These are phyloP conservation scores for Berberis thunbergii DNA, from an alignment of 164 flowering plant genomes.

Conservation along the genomic window DNA sequence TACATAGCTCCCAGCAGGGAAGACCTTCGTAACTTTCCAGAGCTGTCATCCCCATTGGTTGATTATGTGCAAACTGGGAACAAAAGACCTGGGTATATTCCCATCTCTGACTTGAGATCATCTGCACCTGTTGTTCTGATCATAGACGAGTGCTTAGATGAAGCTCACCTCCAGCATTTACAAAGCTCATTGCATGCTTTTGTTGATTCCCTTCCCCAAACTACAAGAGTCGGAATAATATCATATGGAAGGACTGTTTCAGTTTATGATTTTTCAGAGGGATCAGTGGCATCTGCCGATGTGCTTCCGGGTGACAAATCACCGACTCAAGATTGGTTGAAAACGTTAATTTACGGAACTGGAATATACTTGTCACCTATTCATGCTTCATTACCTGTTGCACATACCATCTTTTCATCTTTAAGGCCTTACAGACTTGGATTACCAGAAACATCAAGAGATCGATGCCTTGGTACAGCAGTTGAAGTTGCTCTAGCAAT, in stretches of 20 bases:
- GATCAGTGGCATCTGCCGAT: slow-evolving; percentile 84
- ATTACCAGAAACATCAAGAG: slow-evolving; percentile 77
- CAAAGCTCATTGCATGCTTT: slow-evolving; percentile 96
- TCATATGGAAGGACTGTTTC: slow-evolving; percentile 82
- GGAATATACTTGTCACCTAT: slow-evolving; percentile 83
- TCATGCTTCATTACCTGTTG: slow-evolving; percentile 75
- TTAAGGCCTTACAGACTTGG: slow-evolving; percentile 59
- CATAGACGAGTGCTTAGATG: slow-evolving; percentile 89
- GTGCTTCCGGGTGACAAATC: slow-evolving; percentile 79
- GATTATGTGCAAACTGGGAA: slow-evolving; percentile 80
- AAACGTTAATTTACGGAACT: slow-evolving; percentile 75
- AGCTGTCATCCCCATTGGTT: slow-evolving; percentile 66
- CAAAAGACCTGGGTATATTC: slow-evolving; percentile 68
- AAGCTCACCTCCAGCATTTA: slow-evolving; percentile 80
- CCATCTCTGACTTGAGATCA: slow-evolving; percentile 70
- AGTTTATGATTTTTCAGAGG: slow-evolving; percentile 88
- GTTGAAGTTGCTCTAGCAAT: slow-evolving; percentile 89
- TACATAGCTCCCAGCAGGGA: slow-evolving; percentile 71
- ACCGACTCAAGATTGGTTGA: slow-evolving; percentile 67
- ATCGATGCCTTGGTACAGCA: slow-evolving; percentile 82
- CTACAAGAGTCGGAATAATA: slow-evolving; percentile 73
- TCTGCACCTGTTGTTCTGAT: slow-evolving; percentile 85
- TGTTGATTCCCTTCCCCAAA: slow-evolving; percentile 78
- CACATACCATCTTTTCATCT: slow-evolving; percentile 79
- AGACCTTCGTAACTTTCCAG: slow-evolving; percentile 69